Percentiles rank a stretch among this genome's conserved stretches.
Evolutionary conservation across 1,284 basidiomycete species (phyloP).

Genomic region (Dichomitus squalens): DNA sequence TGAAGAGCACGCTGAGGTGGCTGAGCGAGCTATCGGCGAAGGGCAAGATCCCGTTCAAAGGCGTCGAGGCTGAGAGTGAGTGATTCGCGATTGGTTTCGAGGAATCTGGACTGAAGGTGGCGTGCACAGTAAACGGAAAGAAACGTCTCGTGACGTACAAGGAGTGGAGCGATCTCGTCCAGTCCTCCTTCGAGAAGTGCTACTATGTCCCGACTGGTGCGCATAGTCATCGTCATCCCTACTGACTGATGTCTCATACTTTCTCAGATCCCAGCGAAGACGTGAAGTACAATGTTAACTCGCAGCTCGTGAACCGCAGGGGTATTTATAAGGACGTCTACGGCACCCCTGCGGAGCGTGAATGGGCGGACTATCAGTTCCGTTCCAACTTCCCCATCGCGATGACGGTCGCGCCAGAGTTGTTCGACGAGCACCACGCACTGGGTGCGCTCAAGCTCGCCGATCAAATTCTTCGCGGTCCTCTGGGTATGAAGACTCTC

Average conservation of each 20-base stretch:
- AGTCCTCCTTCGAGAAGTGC: slow-evolving; percentile 85
- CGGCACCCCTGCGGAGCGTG: slow-evolving; percentile 82
- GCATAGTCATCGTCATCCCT: slow-evolving; percentile 13
- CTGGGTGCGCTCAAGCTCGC: slow-evolving; percentile 77
- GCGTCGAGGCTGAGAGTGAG: slow-evolving; percentile 81
- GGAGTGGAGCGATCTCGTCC: slow-evolving; percentile 88
- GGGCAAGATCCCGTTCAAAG: slow-evolving; percentile 88
- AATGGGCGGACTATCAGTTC: slow-evolving; percentile 97
- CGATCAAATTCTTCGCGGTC: slow-evolving; percentile 77
- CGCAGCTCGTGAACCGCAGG: slow-evolving; percentile 81
- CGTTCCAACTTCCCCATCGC: slow-evolving; percentile 93
- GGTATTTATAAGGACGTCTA: slow-evolving; percentile 99
- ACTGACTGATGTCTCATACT: not conserved
- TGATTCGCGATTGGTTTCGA: slow-evolving; percentile 26
- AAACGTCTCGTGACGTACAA: slow-evolving; percentile 82
- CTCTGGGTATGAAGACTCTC: slow-evolving; percentile 93
- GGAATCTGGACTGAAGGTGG: not conserved
- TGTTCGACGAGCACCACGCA: slow-evolving; percentile 85
- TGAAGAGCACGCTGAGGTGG: slow-evolving; percentile 95
- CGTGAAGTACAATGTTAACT: slow-evolving; percentile 68
- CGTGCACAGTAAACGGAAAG: slow-evolving; percentile 66
- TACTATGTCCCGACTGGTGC: slow-evolving; percentile 88
- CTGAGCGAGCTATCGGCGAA: slow-evolving; percentile 65
- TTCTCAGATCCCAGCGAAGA: slow-evolving; percentile 71
- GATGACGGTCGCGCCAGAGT: slow-evolving; percentile 96